phyloP scores from a whole-genome alignment of 1,284 basidiomycete genomes.

The Dichomitus squalens region DNA sequence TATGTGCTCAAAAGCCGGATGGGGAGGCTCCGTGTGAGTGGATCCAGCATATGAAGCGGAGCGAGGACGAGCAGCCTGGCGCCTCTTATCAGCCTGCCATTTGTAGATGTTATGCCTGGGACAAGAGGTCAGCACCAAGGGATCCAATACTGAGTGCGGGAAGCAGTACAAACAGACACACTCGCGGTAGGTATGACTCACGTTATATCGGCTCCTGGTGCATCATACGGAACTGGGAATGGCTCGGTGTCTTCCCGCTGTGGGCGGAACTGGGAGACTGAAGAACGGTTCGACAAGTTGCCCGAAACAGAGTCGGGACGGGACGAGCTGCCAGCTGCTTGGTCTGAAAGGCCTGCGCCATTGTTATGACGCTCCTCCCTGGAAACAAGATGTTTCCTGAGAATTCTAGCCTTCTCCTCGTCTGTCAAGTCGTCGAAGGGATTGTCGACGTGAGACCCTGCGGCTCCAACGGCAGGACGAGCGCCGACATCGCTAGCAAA shows the following conservation, averaged over 20 bases:
- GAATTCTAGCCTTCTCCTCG: constrained; percentile 82
- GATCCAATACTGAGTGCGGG: no score
- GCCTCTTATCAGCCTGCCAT: constrained; percentile 81
- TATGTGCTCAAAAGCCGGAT: constrained; percentile 87
- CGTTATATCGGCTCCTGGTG: constrained; percentile 88
- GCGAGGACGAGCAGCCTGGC: constrained; percentile 58
- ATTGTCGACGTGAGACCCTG: constrained; percentile 16
- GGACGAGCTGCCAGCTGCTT: constrained; percentile 27
- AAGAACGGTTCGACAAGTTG: constrained; percentile 35
- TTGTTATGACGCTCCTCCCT: constrained; percentile 59
- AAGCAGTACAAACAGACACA: not conserved
- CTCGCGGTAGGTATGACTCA: constrained; percentile 46
- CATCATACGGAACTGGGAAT: constrained; percentile 85
- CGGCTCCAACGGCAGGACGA: constrained; percentile 30
- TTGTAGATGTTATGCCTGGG: constrained; percentile 90
- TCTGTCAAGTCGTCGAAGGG: constrained; percentile 63
- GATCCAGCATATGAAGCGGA: constrained; percentile 76
- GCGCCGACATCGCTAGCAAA: constrained; percentile 36
- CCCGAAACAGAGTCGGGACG: constrained; percentile 33
- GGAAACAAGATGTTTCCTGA: constrained; percentile 80
- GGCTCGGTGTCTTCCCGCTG: constrained; percentile 57
- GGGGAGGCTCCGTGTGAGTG: constrained; percentile 40
- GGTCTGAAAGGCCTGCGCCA: constrained; percentile 12
- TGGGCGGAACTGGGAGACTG: constrained; percentile 34
- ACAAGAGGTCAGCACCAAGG: constrained; percentile 1